Evolutionary conservation across 345 rosid genomes (phyloP).

Genomic region (Gynandropsis gynandra): DNA sequence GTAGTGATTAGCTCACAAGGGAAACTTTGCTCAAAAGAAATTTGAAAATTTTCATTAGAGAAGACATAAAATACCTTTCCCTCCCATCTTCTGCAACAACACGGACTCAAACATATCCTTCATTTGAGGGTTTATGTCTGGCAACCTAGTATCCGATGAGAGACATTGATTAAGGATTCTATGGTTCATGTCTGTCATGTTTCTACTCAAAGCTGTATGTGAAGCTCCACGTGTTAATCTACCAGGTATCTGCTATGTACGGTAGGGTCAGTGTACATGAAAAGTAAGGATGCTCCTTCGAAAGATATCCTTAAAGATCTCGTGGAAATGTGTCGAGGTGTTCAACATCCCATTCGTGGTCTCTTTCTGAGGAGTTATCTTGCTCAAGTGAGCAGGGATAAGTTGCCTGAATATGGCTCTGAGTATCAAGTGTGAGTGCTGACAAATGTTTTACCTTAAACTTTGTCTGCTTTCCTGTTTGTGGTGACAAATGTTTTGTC

Average conservation of each 20-base stretch:
- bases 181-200: too few species aligned
- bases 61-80: too few species aligned
- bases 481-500: too few species aligned
- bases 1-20: too few species aligned
- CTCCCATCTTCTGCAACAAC: too few species aligned
- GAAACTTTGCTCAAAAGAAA: too few species aligned
- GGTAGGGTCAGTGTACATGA: constrained; percentile 82
- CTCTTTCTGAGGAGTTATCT: constrained; percentile 89
- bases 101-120: too few species aligned
- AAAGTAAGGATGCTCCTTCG: constrained; percentile 78
- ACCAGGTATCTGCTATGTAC: constrained; percentile 84
- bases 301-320: constrained; percentile 85
- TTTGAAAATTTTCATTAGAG: too few species aligned
- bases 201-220: not conserved
- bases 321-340: constrained; percentile 86
- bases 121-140: too few species aligned
- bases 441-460: too few species aligned
- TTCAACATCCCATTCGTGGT: constrained; percentile 88
- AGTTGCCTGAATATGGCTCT: constrained; percentile 76
- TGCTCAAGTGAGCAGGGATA: constrained; percentile 83
- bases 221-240: constrained; percentile 18
- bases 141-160: too few species aligned
- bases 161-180: too few species aligned
- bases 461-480: constrained; percentile 4
- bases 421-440: constrained; percentile 66